These are phyloP conservation scores for Epichloe baconii DNA, from an alignment of 2,329 filamentous ascomycete genomes.

Conservation along the genomic window DNA sequence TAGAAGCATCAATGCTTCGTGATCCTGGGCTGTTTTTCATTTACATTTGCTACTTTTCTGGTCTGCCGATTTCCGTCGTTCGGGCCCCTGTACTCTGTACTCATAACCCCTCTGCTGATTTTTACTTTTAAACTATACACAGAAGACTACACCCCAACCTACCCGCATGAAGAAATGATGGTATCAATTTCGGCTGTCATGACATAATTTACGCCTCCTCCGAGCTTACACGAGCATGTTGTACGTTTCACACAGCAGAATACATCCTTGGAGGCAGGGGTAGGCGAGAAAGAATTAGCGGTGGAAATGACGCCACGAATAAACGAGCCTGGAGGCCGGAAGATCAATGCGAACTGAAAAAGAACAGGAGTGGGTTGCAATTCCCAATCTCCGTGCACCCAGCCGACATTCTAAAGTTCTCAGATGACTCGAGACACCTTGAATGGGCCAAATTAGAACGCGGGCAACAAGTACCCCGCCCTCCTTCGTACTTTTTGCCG, in stretches of 20 bases:
- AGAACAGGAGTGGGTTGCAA: neutral
- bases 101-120: too few relatives aligned
- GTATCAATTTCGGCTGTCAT: too few relatives aligned
- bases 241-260: neutral
- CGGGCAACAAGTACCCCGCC: neutral
- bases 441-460: neutral
- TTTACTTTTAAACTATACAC: too few relatives aligned
- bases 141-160: too few relatives aligned
- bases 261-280: neutral
- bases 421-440: neutral
- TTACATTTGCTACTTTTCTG: neutral
- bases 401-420: too few relatives aligned
- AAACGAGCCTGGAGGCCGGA: neutral
- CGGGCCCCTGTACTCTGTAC: too few relatives aligned
- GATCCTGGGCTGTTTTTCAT: neutral
- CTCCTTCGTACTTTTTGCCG: too few relatives aligned
- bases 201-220: too few relatives aligned
- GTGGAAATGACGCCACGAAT: neutral
- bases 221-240: too few relatives aligned
- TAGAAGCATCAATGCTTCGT: constrained; percentile 6
- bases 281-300: neutral
- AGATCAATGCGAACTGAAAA: neutral
- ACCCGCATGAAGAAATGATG: too few relatives aligned
- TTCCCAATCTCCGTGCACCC: neutral
- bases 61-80: too few relatives aligned